Conservation (phyloP, 2,329 filamentous ascomycete species). For the Diplodia seriata region DNA sequence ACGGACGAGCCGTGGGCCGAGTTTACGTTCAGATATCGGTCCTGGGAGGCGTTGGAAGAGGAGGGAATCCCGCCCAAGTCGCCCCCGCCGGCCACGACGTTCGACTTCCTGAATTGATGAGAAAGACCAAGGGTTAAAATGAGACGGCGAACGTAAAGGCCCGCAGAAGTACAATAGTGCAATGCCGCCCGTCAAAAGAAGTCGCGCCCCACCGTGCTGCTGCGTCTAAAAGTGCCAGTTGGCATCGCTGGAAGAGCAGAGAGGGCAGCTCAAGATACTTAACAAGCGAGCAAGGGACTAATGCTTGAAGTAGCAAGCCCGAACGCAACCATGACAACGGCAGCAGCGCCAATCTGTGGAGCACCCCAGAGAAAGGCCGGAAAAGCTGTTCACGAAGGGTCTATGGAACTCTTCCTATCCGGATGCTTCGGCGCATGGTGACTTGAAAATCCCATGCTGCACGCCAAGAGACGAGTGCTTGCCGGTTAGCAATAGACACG, state of each 20-base stretch:
- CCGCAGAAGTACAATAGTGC: not conserved
- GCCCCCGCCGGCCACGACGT: constrained; percentile 11
- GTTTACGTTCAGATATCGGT: constrained; percentile 23
- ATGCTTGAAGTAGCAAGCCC: constrained; percentile 1
- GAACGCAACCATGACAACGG: not conserved
- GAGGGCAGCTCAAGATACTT: not conserved
- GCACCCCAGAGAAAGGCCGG: not conserved
- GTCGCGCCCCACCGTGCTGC: not conserved
- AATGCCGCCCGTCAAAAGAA: not conserved
- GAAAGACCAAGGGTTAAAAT: not conserved
- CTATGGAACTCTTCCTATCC: not conserved
- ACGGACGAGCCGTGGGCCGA: constrained; percentile 27
- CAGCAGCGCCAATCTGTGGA: not conserved
- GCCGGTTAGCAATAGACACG: not conserved
- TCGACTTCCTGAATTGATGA: constrained; percentile 22
- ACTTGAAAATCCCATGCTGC: not conserved
- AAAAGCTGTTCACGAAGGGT: not conserved
- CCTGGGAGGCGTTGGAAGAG: constrained; percentile 4
- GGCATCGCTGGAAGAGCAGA: not conserved
- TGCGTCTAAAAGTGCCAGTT: not conserved
- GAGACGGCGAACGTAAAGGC: too few species aligned
- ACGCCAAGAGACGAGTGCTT: not conserved
- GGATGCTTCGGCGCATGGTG: not conserved
- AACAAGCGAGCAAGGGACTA: not conserved
- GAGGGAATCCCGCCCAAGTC: constrained; percentile 13